Conservation (phyloP, 495 filamentous ascomycete species). For the Tuber melanosporum region DNA sequence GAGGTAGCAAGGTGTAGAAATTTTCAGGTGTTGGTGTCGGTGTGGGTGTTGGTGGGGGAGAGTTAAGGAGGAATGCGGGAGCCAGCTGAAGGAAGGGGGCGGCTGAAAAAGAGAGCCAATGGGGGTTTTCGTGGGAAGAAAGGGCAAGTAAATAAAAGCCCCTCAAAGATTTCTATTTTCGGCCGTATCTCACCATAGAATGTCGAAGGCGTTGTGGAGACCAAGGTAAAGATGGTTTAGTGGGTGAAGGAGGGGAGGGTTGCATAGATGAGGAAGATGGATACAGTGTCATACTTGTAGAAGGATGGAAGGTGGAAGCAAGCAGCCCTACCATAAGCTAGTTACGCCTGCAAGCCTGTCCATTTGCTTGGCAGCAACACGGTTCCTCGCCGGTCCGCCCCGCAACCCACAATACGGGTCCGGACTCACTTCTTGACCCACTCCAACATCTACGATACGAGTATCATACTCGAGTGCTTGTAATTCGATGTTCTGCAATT, state of each 20-base stretch:
- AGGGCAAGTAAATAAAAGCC: neutral
- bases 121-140: neutral
- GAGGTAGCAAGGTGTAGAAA: neutral
- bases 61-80: neutral
- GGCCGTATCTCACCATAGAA: neutral
- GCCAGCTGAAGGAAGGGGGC: constrained; percentile 1
- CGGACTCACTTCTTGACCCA: neutral
- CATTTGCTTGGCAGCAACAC: neutral
- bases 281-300: neutral
- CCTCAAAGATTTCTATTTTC: neutral
- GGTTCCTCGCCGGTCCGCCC: neutral
- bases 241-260: neutral
- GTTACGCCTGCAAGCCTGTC: neutral
- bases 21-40: neutral
- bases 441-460: neutral
- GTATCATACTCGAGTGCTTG: no score
- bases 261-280: neutral
- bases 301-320: neutral
- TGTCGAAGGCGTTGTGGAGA: neutral
- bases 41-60: neutral
- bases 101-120: neutral
- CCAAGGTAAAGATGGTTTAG: neutral
- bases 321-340: no score
- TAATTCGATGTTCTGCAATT: neutral
- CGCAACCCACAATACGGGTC: neutral